A percentile compares a stretch with the other conserved stretches of the same genome.
Conservation (phyloP, 2,329 filamentous ascomycete genomes). For the Neonectria faginata region DNA sequence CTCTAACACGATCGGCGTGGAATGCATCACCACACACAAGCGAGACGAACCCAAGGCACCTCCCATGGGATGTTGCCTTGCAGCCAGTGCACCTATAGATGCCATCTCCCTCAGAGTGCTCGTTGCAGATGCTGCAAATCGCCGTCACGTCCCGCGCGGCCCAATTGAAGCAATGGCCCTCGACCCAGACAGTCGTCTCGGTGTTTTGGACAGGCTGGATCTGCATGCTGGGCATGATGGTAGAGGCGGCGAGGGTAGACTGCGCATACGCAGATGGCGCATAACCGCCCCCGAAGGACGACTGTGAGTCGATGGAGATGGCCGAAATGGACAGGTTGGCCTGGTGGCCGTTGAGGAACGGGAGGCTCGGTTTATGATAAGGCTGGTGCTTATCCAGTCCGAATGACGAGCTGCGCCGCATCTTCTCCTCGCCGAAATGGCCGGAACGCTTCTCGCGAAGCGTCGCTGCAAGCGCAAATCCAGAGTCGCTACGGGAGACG, state of each 20-base stretch:
- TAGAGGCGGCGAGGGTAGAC: conserved; percentile 86
- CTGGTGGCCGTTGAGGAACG: conserved; percentile 76
- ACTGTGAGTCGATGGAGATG: conserved; percentile 72
- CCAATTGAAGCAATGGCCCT: conserved; percentile 84
- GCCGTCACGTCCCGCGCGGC: conserved; percentile 68
- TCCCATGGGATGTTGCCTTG: conserved; percentile 65
- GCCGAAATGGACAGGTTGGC: conserved; percentile 70
- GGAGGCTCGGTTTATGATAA: conserved; percentile 76
- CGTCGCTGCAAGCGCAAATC: conserved; percentile 86
- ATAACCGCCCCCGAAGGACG: conserved; percentile 77
- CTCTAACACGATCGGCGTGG: conserved; percentile 70
- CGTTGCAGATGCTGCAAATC: conserved; percentile 80
- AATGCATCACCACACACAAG: conserved; percentile 74
- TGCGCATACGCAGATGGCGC: conserved; percentile 87
- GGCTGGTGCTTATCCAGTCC: conserved; percentile 78
- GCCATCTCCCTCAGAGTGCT: conserved; percentile 77
- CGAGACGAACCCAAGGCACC: conserved; percentile 71
- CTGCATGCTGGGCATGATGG: conserved; percentile 87
- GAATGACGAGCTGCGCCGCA: conserved; percentile 94
- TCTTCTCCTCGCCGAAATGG: conserved; percentile 82
- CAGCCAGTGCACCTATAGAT: conserved; percentile 81
- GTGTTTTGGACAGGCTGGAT: conserved; percentile 83
- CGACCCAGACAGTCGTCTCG: conserved; percentile 84
- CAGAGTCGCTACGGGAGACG: conserved; percentile 91
- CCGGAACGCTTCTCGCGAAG: conserved; percentile 94